These are phyloP conservation scores for Botrytis pseudocinerea DNA, from an alignment of 2,329 filamentous ascomycete species.

Conservation along the genomic window DNA sequence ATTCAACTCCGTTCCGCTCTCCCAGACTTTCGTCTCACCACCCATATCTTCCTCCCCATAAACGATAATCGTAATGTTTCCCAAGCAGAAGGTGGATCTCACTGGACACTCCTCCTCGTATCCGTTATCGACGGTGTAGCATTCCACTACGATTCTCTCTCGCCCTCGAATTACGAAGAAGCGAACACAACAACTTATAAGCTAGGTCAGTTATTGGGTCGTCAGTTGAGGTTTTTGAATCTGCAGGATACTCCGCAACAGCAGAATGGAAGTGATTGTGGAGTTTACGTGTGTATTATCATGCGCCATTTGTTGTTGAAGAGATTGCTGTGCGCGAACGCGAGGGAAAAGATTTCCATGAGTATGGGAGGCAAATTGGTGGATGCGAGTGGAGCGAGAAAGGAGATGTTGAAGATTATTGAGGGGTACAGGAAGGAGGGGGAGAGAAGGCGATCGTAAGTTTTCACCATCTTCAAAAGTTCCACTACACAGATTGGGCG, in stretches of 20 bases:
- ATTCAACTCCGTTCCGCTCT: slow-evolving; percentile 64
- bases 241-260: slow-evolving; percentile 86
- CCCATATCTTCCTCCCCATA: slow-evolving; percentile 93
- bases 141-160: slow-evolving; percentile 94
- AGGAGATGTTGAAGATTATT: slow-evolving; percentile 90
- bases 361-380: slow-evolving; percentile 83
- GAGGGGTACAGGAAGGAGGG: slow-evolving; percentile 85
- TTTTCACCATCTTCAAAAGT: slow-evolving; percentile 33
- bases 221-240: slow-evolving; percentile 72
- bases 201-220: slow-evolving; percentile 66
- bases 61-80: slow-evolving; percentile 81
- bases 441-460: slow-evolving; percentile 78
- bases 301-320: slow-evolving; percentile 94
- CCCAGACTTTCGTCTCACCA: slow-evolving; percentile 76
- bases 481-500: no score
- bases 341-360: slow-evolving; percentile 89
- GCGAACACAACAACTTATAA: slow-evolving; percentile 69
- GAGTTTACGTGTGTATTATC: slow-evolving; percentile 90
- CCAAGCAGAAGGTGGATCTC: slow-evolving; percentile 83
- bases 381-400: slow-evolving; percentile 75
- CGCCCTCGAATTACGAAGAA: slow-evolving; percentile 72
- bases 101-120: slow-evolving; percentile 93
- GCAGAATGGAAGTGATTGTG: slow-evolving; percentile 89
- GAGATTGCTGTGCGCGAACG: slow-evolving; percentile 74
- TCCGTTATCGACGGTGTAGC: slow-evolving; percentile 84